Percentiles rank a stretch among this genome's conserved stretches.
Conservation (phyloP, 441 rosid species). For the Populus hybrid region DNA sequence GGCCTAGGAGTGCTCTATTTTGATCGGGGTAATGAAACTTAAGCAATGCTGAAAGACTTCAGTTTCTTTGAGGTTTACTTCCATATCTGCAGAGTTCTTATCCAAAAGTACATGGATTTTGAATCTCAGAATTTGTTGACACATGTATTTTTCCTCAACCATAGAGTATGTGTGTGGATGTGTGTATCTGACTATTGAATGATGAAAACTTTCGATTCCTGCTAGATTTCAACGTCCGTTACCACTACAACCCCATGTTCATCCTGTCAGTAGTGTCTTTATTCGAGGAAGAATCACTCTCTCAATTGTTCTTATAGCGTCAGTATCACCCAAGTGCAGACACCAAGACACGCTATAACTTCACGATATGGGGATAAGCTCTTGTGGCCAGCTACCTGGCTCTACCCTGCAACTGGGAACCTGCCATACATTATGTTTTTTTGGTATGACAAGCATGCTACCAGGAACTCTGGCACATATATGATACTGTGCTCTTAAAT, state of each 20-base stretch:
- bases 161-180: too few relatives aligned
- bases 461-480: constrained; percentile 45
- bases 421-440: constrained; percentile 51
- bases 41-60: too few relatives aligned
- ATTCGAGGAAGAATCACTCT: too few relatives aligned
- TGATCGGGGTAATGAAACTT: too few relatives aligned
- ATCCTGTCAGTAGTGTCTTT: too few relatives aligned
- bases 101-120: neutral
- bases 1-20: too few relatives aligned
- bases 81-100: too few relatives aligned
- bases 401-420: constrained; percentile 76
- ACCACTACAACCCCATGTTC: too few relatives aligned
- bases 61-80: too few relatives aligned
- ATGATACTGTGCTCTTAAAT: neutral
- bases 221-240: too few relatives aligned
- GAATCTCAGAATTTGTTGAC: neutral
- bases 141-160: too few relatives aligned
- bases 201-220: neutral
- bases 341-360: constrained; percentile 46
- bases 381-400: constrained; percentile 90
- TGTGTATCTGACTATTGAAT: too few relatives aligned
- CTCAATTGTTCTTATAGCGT: constrained; percentile 40
- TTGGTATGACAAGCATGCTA: constrained; percentile 66
- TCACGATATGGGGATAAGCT: constrained; percentile 81
- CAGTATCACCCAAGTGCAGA: constrained; percentile 56